Evolutionary conservation across 108 stramenopile species (phyloP).

Genomic region (Mediolabrus comicus): DNA sequence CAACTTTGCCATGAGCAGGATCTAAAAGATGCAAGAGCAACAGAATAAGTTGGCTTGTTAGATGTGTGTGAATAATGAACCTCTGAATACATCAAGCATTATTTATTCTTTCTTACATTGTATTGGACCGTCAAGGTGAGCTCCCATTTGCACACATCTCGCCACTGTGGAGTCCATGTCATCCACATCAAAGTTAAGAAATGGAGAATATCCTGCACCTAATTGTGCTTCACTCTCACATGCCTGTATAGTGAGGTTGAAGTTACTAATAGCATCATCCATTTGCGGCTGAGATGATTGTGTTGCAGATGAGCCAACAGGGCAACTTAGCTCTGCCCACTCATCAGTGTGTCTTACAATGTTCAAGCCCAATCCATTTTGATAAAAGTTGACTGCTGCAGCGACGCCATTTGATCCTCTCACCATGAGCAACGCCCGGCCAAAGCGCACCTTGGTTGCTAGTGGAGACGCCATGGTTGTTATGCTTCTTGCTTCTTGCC

Average conservation of each 20-base stretch:
- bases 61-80: no score
- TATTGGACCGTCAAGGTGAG: slow-evolving; percentile 82
- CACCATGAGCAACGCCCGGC: slow-evolving; percentile 79
- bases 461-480: slow-evolving; percentile 17
- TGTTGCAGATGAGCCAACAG: slow-evolving; percentile 13
- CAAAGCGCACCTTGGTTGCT: slow-evolving; percentile 43
- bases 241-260: slow-evolving; percentile 61
- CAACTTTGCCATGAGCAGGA: slow-evolving; percentile 88
- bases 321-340: slow-evolving; percentile 72
- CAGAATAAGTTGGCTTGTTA: no score
- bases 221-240: slow-evolving; percentile 70
- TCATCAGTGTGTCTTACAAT: slow-evolving; percentile 80
- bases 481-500: no score
- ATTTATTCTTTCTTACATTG: no score
- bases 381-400: slow-evolving; percentile 82
- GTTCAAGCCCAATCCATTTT: slow-evolving; percentile 64
- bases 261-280: slow-evolving; percentile 13
- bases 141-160: slow-evolving; percentile 79
- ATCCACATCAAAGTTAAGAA: slow-evolving; percentile 72
- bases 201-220: slow-evolving; percentile 75
- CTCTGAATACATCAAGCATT: no score
- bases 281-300: neutral
- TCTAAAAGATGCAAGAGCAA: no score
- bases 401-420: slow-evolving; percentile 73
- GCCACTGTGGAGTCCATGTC: slow-evolving; percentile 75